Evolutionary conservation across 768 basidiomycete genomes (phyloP).

Genomic region (Podaxis pistillaris): DNA sequence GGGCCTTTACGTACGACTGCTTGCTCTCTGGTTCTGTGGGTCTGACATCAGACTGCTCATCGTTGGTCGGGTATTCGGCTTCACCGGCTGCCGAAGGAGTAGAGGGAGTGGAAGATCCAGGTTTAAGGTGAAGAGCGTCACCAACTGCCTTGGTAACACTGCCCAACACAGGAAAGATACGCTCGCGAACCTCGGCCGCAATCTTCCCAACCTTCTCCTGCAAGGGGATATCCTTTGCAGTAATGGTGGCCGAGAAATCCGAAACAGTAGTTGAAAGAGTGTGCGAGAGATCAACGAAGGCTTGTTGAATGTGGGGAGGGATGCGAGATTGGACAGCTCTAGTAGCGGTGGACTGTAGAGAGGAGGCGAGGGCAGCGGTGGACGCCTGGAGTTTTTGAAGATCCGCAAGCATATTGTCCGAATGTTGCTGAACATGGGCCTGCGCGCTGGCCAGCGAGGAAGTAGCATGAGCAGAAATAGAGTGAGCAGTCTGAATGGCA

Average conservation of each 20-base stretch:
- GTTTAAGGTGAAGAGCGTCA: slow-evolving; percentile 27
- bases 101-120: slow-evolving; percentile 14
- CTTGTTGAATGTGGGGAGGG: slow-evolving; percentile 58
- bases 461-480: slow-evolving; percentile 59
- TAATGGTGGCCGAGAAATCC: slow-evolving; percentile 54
- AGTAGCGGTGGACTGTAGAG: slow-evolving; percentile 36
- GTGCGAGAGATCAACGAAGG: slow-evolving; percentile 50
- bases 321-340: slow-evolving; percentile 38
- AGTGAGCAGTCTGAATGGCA: slow-evolving; percentile 65
- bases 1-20: background rate
- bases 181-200: slow-evolving; percentile 54
- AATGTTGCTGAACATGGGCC: slow-evolving; percentile 54
- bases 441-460: slow-evolving; percentile 55
- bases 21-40: background rate
- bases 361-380: slow-evolving; percentile 47
- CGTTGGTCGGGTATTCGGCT: slow-evolving; percentile 6
- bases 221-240: slow-evolving; percentile 51
- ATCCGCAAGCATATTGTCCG: slow-evolving; percentile 64
- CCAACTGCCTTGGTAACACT: slow-evolving; percentile 40
- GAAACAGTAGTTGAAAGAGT: slow-evolving; percentile 44
- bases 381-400: slow-evolving; percentile 65
- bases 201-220: slow-evolving; percentile 63
- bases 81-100: background rate
- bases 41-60: background rate
- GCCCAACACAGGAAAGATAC: slow-evolving; percentile 62